Evolutionary conservation across 305 asterid species (phyloP).

Genomic region (Fraxinus albicans): DNA sequence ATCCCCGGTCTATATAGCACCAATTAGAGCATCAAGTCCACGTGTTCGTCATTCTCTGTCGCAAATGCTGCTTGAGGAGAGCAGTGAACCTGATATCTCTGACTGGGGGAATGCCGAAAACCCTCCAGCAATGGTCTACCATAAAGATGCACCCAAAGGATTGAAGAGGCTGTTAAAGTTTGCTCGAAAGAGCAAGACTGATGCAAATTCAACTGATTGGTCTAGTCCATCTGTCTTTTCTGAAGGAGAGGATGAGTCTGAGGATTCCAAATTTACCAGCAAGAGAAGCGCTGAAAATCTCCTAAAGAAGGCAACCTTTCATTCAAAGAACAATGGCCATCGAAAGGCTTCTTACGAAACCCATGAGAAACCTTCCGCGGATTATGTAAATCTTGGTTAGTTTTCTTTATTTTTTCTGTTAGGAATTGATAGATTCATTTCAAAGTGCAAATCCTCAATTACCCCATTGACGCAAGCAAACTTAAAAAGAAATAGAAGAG

Average conservation of each 20-base stretch:
- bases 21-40: conserved; percentile 59
- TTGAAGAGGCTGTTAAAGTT: conserved; percentile 88
- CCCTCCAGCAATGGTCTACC: conserved; percentile 73
- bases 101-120: conserved; percentile 98
- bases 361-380: conserved; percentile 32
- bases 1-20: conserved; percentile 43
- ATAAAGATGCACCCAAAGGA: conserved; percentile 90
- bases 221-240: conserved; percentile 80
- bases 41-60: conserved; percentile 94
- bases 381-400: conserved; percentile 48
- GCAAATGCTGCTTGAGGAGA: conserved; percentile 96
- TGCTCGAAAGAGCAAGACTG: conserved; percentile 88
- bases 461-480: background rate
- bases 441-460: background rate
- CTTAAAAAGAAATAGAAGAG: background rate
- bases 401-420: conserved; percentile 8
- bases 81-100: conserved; percentile 66
- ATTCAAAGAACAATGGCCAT: conserved; percentile 58
- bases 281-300: conserved; percentile 68
- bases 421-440: background rate
- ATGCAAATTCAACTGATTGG: conserved; percentile 67
- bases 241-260: conserved; percentile 93
- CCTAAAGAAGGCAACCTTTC: conserved; percentile 74
- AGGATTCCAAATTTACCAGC: conserved; percentile 54
- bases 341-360: conserved; percentile 19